Base-by-base conservation (phyloP, 139 green algal genomes). In the Picochlorum sp. region DNA sequence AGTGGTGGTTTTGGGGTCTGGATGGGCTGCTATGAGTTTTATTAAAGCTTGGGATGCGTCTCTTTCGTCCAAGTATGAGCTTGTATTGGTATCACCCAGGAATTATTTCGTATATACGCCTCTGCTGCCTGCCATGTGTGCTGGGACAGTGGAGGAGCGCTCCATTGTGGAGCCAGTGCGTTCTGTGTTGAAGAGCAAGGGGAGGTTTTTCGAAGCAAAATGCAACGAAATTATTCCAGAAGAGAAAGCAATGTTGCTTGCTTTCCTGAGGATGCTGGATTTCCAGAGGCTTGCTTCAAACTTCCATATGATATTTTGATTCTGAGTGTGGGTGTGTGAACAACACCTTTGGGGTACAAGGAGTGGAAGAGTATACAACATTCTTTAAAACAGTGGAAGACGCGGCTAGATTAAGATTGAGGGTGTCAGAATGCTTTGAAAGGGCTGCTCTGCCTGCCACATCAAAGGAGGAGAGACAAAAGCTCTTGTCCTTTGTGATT, bases 81-180 rank as follows among this genome's bases (percentile, higher is more conserved):
- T 83, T 37, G 47, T 57, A 4, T 21, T 82, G 23, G 62, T 83
- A 28, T 73, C 59, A 28, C 90, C 90, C 0, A 73, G 90, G n/a
- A 97, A 95, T 76, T 97, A 96, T 83, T 97, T 98, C 69, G 80
- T 98, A 20, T 96, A 96, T 82, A 98, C 92, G 14, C 92, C 92
- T 16, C 83, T 98, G 49, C 81, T 98, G 66, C 92, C 92, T 2
- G 85, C 87, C 13, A 86, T 92, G 32, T 84, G 84, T 9, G 88
- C 84, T 3, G 91, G 91, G 3, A 94, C 90, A 4, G 83, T 94
- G 56, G 91, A 97, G 73, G 84, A 94, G 75, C 76, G 91, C 6
- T 94, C 85, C 59, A 95, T 98, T 23, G 88, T 96, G 24, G 92
- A 98, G 79, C 83, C 88, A 1, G 85, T 97, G n/a, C 75, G 87